Base-by-base conservation (phyloP, 2,329 filamentous ascomycete genomes). In the Penicillium thymicola region DNA sequence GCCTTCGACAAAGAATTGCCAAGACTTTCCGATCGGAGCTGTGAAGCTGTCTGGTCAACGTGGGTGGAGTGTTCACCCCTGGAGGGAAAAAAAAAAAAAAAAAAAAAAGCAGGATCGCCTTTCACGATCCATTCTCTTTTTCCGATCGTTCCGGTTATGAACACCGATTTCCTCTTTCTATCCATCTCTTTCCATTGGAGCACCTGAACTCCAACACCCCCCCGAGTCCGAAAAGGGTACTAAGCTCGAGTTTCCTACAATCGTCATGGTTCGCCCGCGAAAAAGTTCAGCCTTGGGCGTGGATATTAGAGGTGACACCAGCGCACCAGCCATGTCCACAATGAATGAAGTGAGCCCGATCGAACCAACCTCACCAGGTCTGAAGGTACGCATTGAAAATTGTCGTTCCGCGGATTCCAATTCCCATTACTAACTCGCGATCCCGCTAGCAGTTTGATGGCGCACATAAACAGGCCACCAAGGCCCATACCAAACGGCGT, bases 251-350 rank as follows among this genome's bases (percentile, higher is more conserved):
- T 16, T 46, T 46, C 18, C 18, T 25, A 45, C 18, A 36, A 14
- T 45, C 41, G 18, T 41, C 44, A 77, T 77, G 75, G 66, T 68
- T 61, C 75, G 76, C 57, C 68, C 73, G 49, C 72, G 75, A 59
- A 70, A 76, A 63, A 73, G 70, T 55, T 78, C 77, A 27, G 78
- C 75, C 59, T 68, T 80, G 54, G 77, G 77, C 53, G 77, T 69
- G 57, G 77, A 79, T 58, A 78, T 78, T 59, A 72, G 75, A 56
- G 77, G 77, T 42, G 77, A 79, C 60, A 79, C 77, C 38, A 73
- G 73, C 52, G 77, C 72, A 16, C 75, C 77, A 36, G 77, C 77
- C 23, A 72, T 79, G 65, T 77, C 77, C 27, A 79, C 76, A 37
- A 74, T 79, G 72, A 73, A 70, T 45, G 66, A 69, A 61, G 67